Conservation (phyloP, 805 yeast species). For the Kuraishia borneana region DNA sequence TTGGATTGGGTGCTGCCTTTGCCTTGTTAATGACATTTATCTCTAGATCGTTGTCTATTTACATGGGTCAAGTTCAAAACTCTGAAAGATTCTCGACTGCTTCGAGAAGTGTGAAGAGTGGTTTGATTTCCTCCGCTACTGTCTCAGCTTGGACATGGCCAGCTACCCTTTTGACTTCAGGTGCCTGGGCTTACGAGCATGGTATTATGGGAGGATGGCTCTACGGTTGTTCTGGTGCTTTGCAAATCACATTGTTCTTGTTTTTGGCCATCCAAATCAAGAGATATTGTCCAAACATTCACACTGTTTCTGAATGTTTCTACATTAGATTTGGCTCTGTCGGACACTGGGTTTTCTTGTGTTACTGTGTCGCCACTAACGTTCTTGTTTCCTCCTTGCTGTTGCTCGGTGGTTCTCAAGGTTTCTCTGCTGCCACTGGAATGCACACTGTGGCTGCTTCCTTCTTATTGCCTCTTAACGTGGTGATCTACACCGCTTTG, state of each 20-base stretch:
- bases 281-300: constrained; percentile 28
- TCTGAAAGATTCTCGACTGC: constrained; percentile 36
- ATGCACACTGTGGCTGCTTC: constrained; percentile 33
- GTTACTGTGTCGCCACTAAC: constrained; percentile 26
- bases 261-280: constrained; percentile 27
- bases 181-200: constrained; percentile 25
- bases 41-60: constrained; percentile 23
- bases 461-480: constrained; percentile 33
- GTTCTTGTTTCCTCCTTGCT: constrained; percentile 25
- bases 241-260: constrained; percentile 25
- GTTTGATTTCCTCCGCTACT: constrained; percentile 29
- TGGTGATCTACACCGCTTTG: constrained; percentile 32
- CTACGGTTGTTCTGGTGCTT: constrained; percentile 13
- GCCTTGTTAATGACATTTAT: constrained; percentile 29
- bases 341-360: constrained; percentile 23
- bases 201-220: constrained; percentile 28
- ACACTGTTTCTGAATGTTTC: constrained; percentile 27
- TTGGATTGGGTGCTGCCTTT: constrained; percentile 32
- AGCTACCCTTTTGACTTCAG: constrained; percentile 15
- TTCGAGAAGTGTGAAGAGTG: constrained; percentile 29
- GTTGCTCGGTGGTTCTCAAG: constrained; percentile 33
- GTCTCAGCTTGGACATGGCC: constrained; percentile 28
- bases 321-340: constrained; percentile 23
- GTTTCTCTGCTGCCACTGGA: constrained; percentile 27
- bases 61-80: constrained; percentile 25